Conservation (phyloP, 2,329 filamentous ascomycete genomes). For the Aspergillus nomiae region DNA sequence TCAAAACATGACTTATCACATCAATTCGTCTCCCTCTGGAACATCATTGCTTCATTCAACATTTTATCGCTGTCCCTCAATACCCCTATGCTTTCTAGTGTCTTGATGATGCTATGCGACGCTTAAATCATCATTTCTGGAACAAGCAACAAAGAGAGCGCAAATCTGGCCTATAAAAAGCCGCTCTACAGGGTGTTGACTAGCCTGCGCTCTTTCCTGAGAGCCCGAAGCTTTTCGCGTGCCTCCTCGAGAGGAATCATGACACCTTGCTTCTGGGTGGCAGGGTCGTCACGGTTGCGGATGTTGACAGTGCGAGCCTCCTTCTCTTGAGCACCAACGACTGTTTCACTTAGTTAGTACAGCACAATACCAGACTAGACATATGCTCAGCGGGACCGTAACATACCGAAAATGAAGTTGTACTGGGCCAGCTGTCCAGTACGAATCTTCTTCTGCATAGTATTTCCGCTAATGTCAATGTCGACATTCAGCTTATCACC, state of each 20-base stretch:
- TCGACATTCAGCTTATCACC: slow-evolving; percentile 51
- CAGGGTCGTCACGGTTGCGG: slow-evolving; percentile 64
- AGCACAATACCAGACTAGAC: background rate
- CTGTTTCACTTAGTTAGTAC: slow-evolving; percentile 34
- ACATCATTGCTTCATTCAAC: slow-evolving; percentile 8
- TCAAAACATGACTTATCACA: background rate
- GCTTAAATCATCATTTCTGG: background rate
- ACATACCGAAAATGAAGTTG: slow-evolving; percentile 55
- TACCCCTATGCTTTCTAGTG: background rate
- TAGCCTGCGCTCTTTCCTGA: slow-evolving; percentile 50
- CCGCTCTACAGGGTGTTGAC: slow-evolving; percentile 40
- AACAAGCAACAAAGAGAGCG: background rate
- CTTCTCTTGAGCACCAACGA: slow-evolving; percentile 65
- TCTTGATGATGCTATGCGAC: slow-evolving; percentile 1
- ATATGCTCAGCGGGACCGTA: background rate
- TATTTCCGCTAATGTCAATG: slow-evolving; percentile 52
- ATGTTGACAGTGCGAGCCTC: slow-evolving; percentile 63
- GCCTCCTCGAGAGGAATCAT: slow-evolving; percentile 63
- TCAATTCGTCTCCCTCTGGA: slow-evolving; percentile 3
- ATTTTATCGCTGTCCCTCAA: slow-evolving; percentile 5
- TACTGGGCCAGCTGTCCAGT: slow-evolving; percentile 51
- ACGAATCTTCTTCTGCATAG: slow-evolving; percentile 55
- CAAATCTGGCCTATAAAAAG: background rate
- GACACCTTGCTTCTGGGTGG: slow-evolving; percentile 63
- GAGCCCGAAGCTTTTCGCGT: slow-evolving; percentile 53